Base-by-base conservation (phyloP, 169 alveolate species). In the Cryptosporidium bovis region DNA sequence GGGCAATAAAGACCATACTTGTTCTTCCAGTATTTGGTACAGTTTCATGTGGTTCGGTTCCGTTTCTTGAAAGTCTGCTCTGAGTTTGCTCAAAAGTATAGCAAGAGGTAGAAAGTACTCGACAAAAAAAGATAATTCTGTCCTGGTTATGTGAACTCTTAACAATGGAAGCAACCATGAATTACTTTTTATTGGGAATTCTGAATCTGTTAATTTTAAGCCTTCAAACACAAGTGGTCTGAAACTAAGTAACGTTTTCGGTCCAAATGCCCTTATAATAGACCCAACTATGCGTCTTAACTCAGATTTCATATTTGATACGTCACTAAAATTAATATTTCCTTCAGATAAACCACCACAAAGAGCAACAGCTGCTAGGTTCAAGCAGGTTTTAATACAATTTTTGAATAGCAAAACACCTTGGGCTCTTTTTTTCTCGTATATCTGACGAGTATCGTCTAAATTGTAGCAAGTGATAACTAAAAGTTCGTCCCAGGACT, bases 1-100 rank as follows among this genome's bases (percentile, higher is more conserved):
- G n/a, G 87, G 87, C 10, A 77, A 71, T 24, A 77, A n/a, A 48
- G 87, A 65, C 87, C 87, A 77, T 18, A 77, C 46, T 60, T 77
- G 87, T 20, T 77, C 87, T 60, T 77, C 87, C 20, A 77, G 64
- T 58, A 77, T 77, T 12, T 48, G 58, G 69, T 77, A 77, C 12
- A 77, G 65, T 46, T 64, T 77, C n/a, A 60, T 56, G 31, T 77
- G 64, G 7, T 56, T 60, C 10, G 69, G 87, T 34, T 77, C 77
- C 1, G 64, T 60, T 24, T 33, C 71, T 8, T 60, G 64, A 27
- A 24, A 62, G 7, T 77, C 51, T 27, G 71, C 40, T 13, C 48
- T 33, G 15, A 44, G 40, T 60, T 15, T 24, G 51, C 64, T 62
- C 31, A 77, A 51, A 16, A 36, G 44, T 3, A 77, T 44, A n/a